These are phyloP conservation scores for Colletotrichum liriopes DNA, from an alignment of 2,329 filamentous ascomycete genomes.

Conservation along the genomic window DNA sequence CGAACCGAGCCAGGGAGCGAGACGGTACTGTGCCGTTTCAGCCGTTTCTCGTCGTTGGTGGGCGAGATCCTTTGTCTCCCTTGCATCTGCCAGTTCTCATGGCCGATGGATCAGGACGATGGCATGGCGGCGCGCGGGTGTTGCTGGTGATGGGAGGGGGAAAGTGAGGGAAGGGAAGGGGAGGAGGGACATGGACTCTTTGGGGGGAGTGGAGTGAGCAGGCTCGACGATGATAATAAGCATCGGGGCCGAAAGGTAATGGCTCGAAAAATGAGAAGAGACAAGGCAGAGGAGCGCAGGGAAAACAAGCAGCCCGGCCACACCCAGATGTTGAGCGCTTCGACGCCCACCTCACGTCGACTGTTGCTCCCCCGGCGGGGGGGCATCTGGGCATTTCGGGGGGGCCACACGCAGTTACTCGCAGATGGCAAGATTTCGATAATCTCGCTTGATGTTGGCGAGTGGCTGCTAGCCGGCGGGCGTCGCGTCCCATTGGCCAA, in stretches of 20 bases:
- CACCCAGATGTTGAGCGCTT: slow-evolving; percentile 21
- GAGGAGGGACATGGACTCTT: neutral
- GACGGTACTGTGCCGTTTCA: slow-evolving; percentile 23
- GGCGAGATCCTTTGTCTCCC: slow-evolving; percentile 41
- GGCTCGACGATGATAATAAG: slow-evolving; percentile 38
- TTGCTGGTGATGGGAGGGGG: slow-evolving; percentile 27
- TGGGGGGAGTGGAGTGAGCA: slow-evolving; percentile 30
- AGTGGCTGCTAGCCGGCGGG: slow-evolving; percentile 40
- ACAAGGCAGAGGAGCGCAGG: slow-evolving; percentile 14
- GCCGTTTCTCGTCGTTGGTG: slow-evolving; percentile 38
- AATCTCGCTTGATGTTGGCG: slow-evolving; percentile 47
- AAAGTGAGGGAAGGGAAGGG: slow-evolving; percentile 30
- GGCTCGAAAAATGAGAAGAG: slow-evolving; percentile 5
- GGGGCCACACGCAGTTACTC: slow-evolving; percentile 21
- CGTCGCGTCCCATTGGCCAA: slow-evolving; percentile 35
- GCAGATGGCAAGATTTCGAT: slow-evolving; percentile 44
- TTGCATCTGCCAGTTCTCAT: slow-evolving; percentile 43
- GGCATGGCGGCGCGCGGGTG: slow-evolving; percentile 47
- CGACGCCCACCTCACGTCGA: slow-evolving; percentile 20
- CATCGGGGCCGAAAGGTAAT: slow-evolving; percentile 27
- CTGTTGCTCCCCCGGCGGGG: neutral
- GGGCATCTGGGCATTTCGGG: slow-evolving; percentile 2
- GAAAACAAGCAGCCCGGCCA: slow-evolving; percentile 13
- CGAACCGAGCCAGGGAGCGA: neutral
- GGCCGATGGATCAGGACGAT: slow-evolving; percentile 42